A percentile compares a stretch with the other conserved stretches of the same genome.
Conservation (phyloP, 2,329 filamentous ascomycete genomes). For the Hypocrella siamensis region DNA sequence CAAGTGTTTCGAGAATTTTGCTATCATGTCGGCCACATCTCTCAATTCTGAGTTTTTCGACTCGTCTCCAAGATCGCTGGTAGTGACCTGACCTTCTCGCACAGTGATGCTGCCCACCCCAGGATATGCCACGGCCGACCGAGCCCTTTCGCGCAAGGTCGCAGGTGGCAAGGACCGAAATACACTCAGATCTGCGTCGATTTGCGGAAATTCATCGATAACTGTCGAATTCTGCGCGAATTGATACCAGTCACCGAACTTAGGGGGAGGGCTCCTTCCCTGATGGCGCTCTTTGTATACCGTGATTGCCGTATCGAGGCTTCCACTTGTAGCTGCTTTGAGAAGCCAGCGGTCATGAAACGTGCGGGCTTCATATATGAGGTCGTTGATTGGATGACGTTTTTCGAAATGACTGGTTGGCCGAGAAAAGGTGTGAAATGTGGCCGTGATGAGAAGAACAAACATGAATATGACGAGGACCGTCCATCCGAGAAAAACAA, state of each 20-base stretch:
- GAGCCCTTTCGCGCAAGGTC: conserved; percentile 46
- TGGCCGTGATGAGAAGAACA: conserved; percentile 18
- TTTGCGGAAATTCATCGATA: conserved; percentile 69
- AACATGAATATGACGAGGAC: conserved; percentile 23
- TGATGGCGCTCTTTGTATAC: conserved; percentile 38
- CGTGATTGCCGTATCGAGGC: conserved; percentile 26
- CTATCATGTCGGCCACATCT: conserved; percentile 48
- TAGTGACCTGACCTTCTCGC: conserved; percentile 42
- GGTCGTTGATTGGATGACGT: conserved; percentile 30
- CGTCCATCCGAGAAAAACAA: conserved; percentile 26
- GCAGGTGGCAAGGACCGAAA: conserved; percentile 62
- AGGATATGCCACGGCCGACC: conserved; percentile 21
- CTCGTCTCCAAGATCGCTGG: conserved; percentile 17
- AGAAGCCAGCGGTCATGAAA: conserved; percentile 33
- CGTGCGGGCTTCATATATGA: conserved; percentile 32
- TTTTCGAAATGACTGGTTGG: conserved; percentile 11
- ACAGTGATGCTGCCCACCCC: conserved; percentile 39
- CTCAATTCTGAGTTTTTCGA: conserved; percentile 21
- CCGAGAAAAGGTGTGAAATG: conserved; percentile 19
- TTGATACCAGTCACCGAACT: conserved; percentile 75
- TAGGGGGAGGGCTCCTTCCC: conserved; percentile 57
- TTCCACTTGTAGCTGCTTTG: conserved; percentile 29
- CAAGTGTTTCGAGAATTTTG: conserved; percentile 53
- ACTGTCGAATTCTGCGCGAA: conserved; percentile 59
- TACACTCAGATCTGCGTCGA: conserved; percentile 57